phyloP scores from a whole-genome alignment of 2,329 filamentous ascomycete species.

The Aspergillus pseudoviridinutans region DNA sequence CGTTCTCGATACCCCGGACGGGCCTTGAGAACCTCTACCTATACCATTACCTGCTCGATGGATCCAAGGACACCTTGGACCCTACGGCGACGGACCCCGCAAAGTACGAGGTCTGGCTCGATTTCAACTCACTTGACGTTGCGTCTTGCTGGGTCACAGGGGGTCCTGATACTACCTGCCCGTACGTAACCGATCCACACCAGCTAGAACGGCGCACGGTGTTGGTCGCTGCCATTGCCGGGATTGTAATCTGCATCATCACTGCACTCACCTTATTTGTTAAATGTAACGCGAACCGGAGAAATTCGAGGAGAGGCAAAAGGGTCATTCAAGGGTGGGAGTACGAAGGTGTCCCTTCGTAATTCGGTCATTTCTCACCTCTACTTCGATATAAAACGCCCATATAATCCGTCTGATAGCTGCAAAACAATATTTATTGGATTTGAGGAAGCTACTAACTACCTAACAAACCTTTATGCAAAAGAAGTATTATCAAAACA shows the following conservation, averaged over 20 bases:
- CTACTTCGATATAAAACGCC: background rate
- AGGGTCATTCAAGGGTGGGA: constrained; percentile 56
- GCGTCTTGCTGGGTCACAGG: constrained; percentile 59
- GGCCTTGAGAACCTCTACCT: constrained; percentile 62
- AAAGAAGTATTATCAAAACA: background rate
- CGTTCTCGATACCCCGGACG: constrained; percentile 57
- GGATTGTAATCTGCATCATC: constrained; percentile 59
- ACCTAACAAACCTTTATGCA: background rate
- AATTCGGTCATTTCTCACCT: background rate
- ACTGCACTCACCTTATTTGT: constrained; percentile 59
- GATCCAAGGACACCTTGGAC: constrained; percentile 24
- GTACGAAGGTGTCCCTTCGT: constrained; percentile 64
- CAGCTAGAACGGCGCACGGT: constrained; percentile 47
- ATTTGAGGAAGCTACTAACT: background rate
- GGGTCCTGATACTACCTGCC: constrained; percentile 54
- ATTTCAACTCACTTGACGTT: constrained; percentile 58
- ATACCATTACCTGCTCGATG: constrained; percentile 37
- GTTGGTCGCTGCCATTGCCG: constrained; percentile 59
- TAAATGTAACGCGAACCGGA: constrained; percentile 61
- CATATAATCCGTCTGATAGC: background rate
- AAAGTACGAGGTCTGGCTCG: constrained; percentile 49
- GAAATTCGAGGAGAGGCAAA: constrained; percentile 48
- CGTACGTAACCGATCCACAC: constrained; percentile 48
- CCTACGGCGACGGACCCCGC: constrained; percentile 22
- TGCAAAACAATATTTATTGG: background rate